Conservation (phyloP, 208 protist genomes). For the Vickermania ingenoplastis region DNA sequence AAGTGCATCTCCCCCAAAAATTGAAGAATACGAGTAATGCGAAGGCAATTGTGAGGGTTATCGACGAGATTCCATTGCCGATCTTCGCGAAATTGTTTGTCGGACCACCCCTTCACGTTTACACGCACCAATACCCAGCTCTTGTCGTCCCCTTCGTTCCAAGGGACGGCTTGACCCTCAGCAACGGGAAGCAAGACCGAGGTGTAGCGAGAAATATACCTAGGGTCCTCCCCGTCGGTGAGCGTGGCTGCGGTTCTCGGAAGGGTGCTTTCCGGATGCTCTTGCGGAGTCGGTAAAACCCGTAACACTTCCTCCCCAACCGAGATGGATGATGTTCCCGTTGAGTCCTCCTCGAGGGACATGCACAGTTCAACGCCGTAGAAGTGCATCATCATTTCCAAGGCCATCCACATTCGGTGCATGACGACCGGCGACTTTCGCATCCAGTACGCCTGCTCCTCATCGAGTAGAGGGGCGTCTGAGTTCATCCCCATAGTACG, state of each 20-base stretch:
- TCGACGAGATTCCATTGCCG: constrained; percentile 19
- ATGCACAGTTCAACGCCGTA: constrained; percentile 42
- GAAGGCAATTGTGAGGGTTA: constrained; percentile 50
- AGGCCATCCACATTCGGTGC: constrained; percentile 25
- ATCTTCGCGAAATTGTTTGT: constrained; percentile 21
- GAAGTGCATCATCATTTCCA: constrained; percentile 67
- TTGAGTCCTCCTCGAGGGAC: neutral
- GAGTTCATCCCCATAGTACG: constrained; percentile 53
- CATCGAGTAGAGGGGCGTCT: constrained; percentile 44
- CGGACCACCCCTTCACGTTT: neutral
- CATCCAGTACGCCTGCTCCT: constrained; percentile 29
- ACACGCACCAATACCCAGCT: neutral
- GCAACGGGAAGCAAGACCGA: neutral
- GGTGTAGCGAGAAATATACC: neutral
- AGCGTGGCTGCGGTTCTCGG: neutral
- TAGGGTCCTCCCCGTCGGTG: no score
- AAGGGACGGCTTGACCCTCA: neutral
- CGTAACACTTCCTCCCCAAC: neutral
- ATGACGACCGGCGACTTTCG: constrained; percentile 25
- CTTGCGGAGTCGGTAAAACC: neutral
- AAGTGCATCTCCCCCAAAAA: constrained; percentile 52
- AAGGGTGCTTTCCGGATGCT: neutral
- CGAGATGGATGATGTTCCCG: neutral
- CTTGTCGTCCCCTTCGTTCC: neutral
- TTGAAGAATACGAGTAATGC: constrained; percentile 67